Evolutionary conservation across 805 yeast species (phyloP), one percentile per base, ranked within the genome.

Genomic region (Dipodascus geniculatus): DNA sequence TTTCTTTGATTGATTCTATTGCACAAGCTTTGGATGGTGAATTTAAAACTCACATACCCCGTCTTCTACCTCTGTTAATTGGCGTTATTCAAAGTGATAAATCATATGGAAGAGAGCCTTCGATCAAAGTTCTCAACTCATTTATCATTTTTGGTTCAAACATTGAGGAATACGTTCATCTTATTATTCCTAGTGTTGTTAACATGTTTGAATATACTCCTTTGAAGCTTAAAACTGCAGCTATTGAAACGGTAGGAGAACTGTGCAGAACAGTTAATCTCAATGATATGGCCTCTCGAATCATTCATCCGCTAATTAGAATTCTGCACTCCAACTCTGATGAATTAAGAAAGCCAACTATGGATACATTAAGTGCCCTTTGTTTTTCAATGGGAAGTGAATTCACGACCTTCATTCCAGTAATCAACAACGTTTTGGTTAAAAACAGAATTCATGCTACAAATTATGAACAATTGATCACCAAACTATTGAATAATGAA

Each of bases 11-110:
- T 22, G 97, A 91, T 64, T 80, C 89, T 2, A 79, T 93, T 28
- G 86, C 96, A 0, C 79, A 78, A 52, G 89, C 97, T 0, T 71
- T 93, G 51, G 96, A 88, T 54, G 95, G 95, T 4, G 99, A 93
- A 63, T 93, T 93, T 71, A 93, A 88, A 61, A 75, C 83, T 66
- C 83, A 84, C 63, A 72, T 93, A 55, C 86, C 96, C 1, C 81
- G 81, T 23, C 79, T 93, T 1, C 74, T 93, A 47, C 87, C 93
- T 0, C 71, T 87, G 47, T 74, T 93, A 63, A 71, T 93, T 48
- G 82, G 83, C 50, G 84, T 87, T 2, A 72, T 93, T 51, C 95
- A 87, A 53, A 80, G 79, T 52, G 77, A 74, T 51, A 81, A 77
- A 55, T 76, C 87, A 0, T 74, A 75, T 1, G 80, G 80, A 33